Base-by-base conservation (phyloP, 768 basidiomycete species). In the Tephrocybe sp. region DNA sequence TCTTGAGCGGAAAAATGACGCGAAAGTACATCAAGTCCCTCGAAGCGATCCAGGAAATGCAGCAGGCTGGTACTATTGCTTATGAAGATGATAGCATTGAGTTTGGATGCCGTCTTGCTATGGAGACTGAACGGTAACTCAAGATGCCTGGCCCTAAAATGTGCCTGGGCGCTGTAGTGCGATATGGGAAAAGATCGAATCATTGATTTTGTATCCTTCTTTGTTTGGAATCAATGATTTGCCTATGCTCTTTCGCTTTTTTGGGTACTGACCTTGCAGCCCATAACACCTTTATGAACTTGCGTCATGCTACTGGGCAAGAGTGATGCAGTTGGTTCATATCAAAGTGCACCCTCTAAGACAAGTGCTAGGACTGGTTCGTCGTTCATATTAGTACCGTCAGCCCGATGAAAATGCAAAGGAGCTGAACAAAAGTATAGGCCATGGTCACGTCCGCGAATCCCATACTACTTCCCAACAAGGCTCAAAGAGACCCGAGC, bases 41-140 rank as follows among this genome's bases (percentile, higher is more conserved):
- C 5, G 73, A 81, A 24, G 95, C 97, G 0, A 90, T 95, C 33
- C 92, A 96, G 65, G 95, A 98, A 68, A 98, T 99, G 94, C 97
- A 99, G 66, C 97, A 98, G 67, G 95, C 94, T 1, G 96, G 94
- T 1, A 97, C 97, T 4, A 88, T 91, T 0, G 81, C 92, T 17
- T 91, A 88, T 69, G 88, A 84, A 60, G 84, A 98, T 15, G 97
- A 99, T 48, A 94, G 98, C 69, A 99, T 99, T 97, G 97, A 99
- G 67, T 98, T 99, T 63, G 94, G 96, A n/a, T 77, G 96, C 50
- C 80, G 96, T n/a, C 73, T 98, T 55, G 96, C 96, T 3, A 76
- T 86, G 25, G n/a, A n/a, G n/a, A n/a, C n/a, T n/a, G 97, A 99
- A 68, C 78, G 90, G 55, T 96, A 98, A 62, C 69, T 99, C 37